phyloP scores from a whole-genome alignment of 2,329 filamentous ascomycete genomes.

The Colletotrichum truncatum region DNA sequence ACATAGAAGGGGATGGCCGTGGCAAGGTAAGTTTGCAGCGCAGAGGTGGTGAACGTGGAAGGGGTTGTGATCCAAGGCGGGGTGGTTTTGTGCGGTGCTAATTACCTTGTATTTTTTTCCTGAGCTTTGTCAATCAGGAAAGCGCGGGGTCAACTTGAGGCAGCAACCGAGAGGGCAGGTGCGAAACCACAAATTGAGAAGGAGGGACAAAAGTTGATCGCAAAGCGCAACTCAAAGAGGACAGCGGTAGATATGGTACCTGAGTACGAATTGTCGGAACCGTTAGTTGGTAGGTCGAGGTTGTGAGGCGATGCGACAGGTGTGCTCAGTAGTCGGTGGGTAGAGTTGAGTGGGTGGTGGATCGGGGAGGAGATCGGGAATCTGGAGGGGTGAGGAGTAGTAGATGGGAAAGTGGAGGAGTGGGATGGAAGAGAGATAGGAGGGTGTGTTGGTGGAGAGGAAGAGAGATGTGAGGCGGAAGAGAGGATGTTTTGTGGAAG shows the following conservation, averaged over 20 bases:
- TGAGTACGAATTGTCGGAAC: background rate
- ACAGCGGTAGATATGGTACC: background rate
- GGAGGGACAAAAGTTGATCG: background rate
- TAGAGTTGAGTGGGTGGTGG: slow-evolving; percentile 24
- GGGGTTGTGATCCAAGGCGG: background rate
- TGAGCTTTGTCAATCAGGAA: slow-evolving; percentile 6
- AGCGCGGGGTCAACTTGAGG: background rate
- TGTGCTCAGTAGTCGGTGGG: slow-evolving; percentile 2
- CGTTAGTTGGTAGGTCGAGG: background rate
- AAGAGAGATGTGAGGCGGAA: slow-evolving; percentile 32
- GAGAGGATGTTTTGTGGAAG: slow-evolving; percentile 36
- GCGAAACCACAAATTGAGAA: background rate
- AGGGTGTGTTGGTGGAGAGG: slow-evolving; percentile 13
- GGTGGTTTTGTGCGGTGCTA: slow-evolving; percentile 4
- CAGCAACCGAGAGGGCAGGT: background rate
- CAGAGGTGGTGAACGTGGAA: background rate
- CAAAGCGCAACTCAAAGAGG: background rate
- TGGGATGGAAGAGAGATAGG: slow-evolving; percentile 27
- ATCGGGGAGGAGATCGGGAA: slow-evolving; percentile 5
- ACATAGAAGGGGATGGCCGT: background rate
- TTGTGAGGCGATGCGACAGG: slow-evolving; percentile 8
- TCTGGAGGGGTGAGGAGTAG: slow-evolving; percentile 31
- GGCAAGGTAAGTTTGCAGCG: background rate
- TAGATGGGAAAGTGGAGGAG: slow-evolving; percentile 24
- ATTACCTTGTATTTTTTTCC: slow-evolving; percentile 19